Percentiles rank a stretch among this genome's conserved stretches.
Conservation (phyloP, 805 yeast genomes). For the Wickerhamiella alocasiicola region DNA sequence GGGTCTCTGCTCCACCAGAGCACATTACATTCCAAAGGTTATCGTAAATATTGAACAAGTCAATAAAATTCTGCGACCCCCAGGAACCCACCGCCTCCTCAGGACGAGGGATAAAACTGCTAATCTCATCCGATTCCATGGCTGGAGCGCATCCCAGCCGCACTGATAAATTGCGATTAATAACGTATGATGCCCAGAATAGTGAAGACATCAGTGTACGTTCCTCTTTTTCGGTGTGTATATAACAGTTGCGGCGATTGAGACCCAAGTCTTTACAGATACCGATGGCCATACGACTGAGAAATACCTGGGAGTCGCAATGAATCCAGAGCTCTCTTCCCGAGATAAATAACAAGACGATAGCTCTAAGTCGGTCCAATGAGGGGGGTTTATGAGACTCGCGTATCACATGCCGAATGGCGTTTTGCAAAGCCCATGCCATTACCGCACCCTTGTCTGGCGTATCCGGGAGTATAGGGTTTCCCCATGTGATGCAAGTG, state of each 20-base stretch:
- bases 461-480: not conserved
- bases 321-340: not conserved
- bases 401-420: not conserved
- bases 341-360: not conserved
- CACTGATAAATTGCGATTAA: constrained; percentile 2
- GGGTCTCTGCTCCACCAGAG: constrained; percentile 1
- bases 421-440: not conserved
- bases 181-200: constrained; percentile 5
- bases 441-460: not conserved
- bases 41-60: constrained; percentile 2
- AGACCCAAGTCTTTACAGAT: constrained; percentile 5
- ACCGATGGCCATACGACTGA: constrained; percentile 1
- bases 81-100: not conserved
- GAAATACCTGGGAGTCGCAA: not conserved
- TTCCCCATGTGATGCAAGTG: not conserved
- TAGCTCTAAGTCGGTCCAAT: not conserved
- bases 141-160: constrained; percentile 1
- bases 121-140: constrained; percentile 1
- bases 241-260: not conserved
- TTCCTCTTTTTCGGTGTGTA: not conserved
- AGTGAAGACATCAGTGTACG: not conserved
- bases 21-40: not conserved
- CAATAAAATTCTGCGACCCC: not conserved
- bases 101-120: not conserved
- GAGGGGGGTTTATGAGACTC: not conserved